These are phyloP conservation scores for Termitomyces sp. DNA, from an alignment of 768 basidiomycete genomes.

Conservation along the genomic window DNA sequence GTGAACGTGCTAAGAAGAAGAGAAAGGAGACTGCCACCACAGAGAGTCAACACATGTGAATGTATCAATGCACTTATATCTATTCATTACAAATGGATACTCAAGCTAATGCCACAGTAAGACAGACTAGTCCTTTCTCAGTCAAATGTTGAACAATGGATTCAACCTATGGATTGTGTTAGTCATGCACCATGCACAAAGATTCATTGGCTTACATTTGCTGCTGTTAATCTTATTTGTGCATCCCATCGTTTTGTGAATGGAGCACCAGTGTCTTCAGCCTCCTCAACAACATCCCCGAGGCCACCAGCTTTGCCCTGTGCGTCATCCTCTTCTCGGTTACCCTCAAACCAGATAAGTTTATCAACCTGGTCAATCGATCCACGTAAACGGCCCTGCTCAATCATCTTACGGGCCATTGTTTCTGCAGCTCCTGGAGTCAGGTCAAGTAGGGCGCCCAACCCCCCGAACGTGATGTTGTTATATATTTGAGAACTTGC, in stretches of 20 bases:
- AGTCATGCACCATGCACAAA: background rate
- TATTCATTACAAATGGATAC: constrained; percentile 6
- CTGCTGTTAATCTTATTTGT: constrained; percentile 85
- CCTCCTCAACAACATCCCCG: constrained; percentile 84
- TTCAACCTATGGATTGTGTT: constrained; percentile 57
- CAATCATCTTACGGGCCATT: constrained; percentile 98
- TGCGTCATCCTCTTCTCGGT: constrained; percentile 84
- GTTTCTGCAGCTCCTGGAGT: constrained; percentile 93
- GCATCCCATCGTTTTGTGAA: constrained; percentile 97
- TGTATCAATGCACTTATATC: constrained; percentile 29
- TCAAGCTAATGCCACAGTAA: constrained; percentile 26
- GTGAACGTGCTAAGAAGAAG: constrained; percentile 81
- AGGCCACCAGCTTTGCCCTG: constrained; percentile 94
- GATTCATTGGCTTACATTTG: constrained; percentile 57
- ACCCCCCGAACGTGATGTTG: constrained; percentile 94
- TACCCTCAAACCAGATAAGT: constrained; percentile 90
- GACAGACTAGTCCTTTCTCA: constrained; percentile 63
- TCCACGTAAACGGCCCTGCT: constrained; percentile 90
- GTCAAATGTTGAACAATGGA: constrained; percentile 82
- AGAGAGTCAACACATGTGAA: constrained; percentile 24
- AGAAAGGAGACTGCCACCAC: constrained; percentile 54
- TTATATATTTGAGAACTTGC: constrained; percentile 97
- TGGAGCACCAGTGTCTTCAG: constrained; percentile 83
- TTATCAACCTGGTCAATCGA: constrained; percentile 95
- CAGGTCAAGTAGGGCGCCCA: constrained; percentile 86